phyloP scores from a whole-genome alignment of 169 alveolate species.

The Plasmodium coatneyi region DNA sequence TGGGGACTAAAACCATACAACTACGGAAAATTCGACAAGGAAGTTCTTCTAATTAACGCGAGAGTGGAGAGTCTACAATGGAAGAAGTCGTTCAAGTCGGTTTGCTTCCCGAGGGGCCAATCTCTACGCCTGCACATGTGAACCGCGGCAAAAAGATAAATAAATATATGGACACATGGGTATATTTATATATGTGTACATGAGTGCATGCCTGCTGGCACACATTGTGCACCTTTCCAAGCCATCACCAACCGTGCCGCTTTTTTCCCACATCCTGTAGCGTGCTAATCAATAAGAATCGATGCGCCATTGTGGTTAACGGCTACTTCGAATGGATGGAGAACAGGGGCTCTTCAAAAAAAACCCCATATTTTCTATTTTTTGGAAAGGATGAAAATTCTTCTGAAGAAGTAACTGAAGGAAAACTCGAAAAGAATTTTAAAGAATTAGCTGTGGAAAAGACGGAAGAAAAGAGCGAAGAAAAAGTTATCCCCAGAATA shows the following conservation, averaged over 20 bases:
- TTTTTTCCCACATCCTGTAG: background rate
- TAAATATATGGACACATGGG: background rate
- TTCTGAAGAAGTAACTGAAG: background rate
- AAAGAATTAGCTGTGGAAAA: background rate
- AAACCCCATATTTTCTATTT: constrained; percentile 28
- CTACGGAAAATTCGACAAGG: constrained; percentile 32
- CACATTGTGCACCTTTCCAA: background rate
- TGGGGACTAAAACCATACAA: constrained; percentile 36
- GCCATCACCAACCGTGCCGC: background rate
- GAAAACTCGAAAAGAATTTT: background rate
- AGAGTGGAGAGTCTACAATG: constrained; percentile 26
- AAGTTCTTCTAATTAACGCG: constrained; percentile 35
- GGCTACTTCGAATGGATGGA: constrained; percentile 56
- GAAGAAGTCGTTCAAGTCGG: constrained; percentile 44
- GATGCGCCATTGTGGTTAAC: constrained; percentile 48
- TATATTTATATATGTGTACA: background rate
- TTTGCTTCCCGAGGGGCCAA: background rate
- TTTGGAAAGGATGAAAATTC: constrained; percentile 5
- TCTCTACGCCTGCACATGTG: background rate
- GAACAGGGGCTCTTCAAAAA: constrained; percentile 11
- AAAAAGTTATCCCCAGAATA: background rate
- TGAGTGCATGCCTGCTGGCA: background rate
- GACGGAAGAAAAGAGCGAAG: background rate
- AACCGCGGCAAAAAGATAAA: background rate
- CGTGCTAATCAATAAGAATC: constrained; percentile 39